These are phyloP conservation scores for Simmondsia chinensis DNA, from an alignment of 148 eudicot genomes.

Conservation along the genomic window DNA sequence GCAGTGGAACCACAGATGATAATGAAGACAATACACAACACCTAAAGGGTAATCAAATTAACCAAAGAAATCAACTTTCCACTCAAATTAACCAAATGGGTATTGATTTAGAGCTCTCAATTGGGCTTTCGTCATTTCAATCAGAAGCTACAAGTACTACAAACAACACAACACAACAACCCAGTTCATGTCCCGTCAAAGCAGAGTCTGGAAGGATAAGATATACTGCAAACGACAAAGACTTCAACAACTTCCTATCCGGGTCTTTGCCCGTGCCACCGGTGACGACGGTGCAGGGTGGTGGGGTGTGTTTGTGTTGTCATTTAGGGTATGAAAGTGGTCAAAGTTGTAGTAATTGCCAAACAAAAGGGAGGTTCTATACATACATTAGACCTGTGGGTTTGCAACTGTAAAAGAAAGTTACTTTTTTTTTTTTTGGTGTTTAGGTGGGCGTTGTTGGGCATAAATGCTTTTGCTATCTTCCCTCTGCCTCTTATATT, in stretches of 20 bases:
- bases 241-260: slow-evolving; percentile 4
- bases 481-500: no score
- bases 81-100: no score
- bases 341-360: slow-evolving; percentile 25
- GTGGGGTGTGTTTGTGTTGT: slow-evolving; percentile 18
- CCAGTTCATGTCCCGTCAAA: no score
- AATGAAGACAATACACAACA: slow-evolving; percentile 6
- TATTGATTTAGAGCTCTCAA: slow-evolving; percentile 29
- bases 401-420: no score
- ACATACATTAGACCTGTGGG: slow-evolving; percentile 5
- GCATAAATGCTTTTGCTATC: no score
- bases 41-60: neutral
- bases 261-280: slow-evolving; percentile 6
- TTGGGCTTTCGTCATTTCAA: slow-evolving; percentile 24
- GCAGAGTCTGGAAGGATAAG: no score
- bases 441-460: no score
- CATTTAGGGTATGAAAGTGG: slow-evolving; percentile 22
- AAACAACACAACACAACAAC: no score
- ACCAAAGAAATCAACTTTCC: no score
- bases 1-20: slow-evolving; percentile 37
- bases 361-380: slow-evolving; percentile 8
- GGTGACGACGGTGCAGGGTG: slow-evolving; percentile 1
- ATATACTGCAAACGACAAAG: no score
- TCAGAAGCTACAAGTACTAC: slow-evolving; percentile 2
- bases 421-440: no score